Evolutionary conservation across 2,329 filamentous ascomycete species (phyloP), one percentile per base, ranked within the genome.

Genomic region (Penicillium sp.): DNA sequence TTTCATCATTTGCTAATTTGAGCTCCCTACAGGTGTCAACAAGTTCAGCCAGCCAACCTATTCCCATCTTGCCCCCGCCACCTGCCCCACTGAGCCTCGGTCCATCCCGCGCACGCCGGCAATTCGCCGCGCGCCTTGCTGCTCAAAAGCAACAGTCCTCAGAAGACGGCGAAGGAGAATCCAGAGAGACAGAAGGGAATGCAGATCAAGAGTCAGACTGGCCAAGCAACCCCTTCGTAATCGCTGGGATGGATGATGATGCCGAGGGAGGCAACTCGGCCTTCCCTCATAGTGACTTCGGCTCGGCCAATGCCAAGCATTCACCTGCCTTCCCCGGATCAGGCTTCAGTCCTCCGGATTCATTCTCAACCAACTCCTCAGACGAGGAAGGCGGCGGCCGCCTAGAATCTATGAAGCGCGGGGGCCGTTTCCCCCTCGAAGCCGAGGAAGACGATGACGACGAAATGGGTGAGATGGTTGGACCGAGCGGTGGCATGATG

Each of bases 61-160:
- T 71, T 56, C 75, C 68, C 13, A 72, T 75, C 36, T 59, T 75
- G 28, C 66, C 71, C 44, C 72, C 73, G 1, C 86, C 86, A n/a
- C 87, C 83, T 18, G 85, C 88, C 28, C 89, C 90, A 11, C 77
- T 95, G 63, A 93, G 92, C 67, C 84, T 92, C 30, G 85, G 88
- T 0, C 91, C 92, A 2, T 95, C 89, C 7, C 83, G 92, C 44
- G 92, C 92, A 7, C 83, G 92, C 42, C 79, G 89, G 47, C 89
- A 95, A 69, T 80, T 97, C n/a, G 91, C 90, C n/a, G 88, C 88
- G 11, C 83, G 91, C 11, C 78, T 97, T 63, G 82, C 88, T 2
- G 81, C 87, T 71, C 87, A 89, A 57, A 82, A 84, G 58, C 86
- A 88, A 68, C 81, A 82, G 57, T 72, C 77, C 5, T 70, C 75